Evolutionary conservation across 345 rosid genomes (phyloP), one percentile per base, ranked within the genome.

Genomic region (Populus alba): DNA sequence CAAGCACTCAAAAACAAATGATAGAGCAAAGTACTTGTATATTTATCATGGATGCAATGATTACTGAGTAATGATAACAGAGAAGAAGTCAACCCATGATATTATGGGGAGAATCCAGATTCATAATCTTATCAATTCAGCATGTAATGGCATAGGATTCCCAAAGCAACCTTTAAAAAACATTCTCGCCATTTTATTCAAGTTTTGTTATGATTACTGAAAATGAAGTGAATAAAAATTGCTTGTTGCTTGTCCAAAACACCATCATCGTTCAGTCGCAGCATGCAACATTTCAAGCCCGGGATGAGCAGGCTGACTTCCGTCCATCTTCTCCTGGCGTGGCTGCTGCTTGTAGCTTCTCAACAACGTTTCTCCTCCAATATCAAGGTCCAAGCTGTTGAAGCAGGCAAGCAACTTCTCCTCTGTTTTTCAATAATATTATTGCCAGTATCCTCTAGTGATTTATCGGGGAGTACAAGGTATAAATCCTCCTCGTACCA

Each of bases 61-160:
- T 87, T 47, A 66, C 79, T 18, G 27, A 55, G 79, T n/a, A 86
- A 84, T 87, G 76, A 85, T 86, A 72, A 55, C 78, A 31, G 31
- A 17, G 66, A 82, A 81, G 91, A 89, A 87, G 88, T 89, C 92
- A 85, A 87, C 70, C 33, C 83, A 75, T 70, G 83, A 87, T 43
- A 43, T 43, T 43, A 43, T 87, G 87, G 86, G 71, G 78, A 82
- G 82, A 74, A 82, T 79, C 72, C 74, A 70, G 78, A 84, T 78
- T 81, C 81, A 73, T 77, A 47, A 81, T 79, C 86, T 77, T 73
- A 27, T 62, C 71, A 29, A 73, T 31, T 72, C 25, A 33, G 61
- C 73, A 66, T 66, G 47, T 61, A 66, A 82, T 74, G 78, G 85
- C 91, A 85, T 85, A 72, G 87, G 91, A 90, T 90, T 73, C 91